Percentiles rank a stretch among this genome's conserved stretches.
phyloP scores from a whole-genome alignment of 23 red algal genomes.

The Chondrus crispus region DNA sequence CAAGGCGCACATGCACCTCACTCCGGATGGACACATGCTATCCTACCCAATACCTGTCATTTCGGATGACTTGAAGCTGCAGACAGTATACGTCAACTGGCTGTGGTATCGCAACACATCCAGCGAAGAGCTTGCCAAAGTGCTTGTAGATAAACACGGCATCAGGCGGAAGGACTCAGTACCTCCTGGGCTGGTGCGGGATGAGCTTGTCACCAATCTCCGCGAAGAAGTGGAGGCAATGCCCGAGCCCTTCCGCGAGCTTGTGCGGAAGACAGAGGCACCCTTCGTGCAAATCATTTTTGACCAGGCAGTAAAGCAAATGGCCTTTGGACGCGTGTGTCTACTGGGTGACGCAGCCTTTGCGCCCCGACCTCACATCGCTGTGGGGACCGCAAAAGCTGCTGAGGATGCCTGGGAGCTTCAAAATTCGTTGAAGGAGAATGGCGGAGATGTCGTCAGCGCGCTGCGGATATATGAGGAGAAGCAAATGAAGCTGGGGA shows the following conservation, averaged over 20 bases:
- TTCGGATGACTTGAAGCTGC: background rate
- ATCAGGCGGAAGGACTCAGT: background rate
- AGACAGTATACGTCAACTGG: constrained; percentile 25
- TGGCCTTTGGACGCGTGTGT: constrained; percentile 34
- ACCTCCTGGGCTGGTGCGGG: background rate
- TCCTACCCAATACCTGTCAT: constrained; percentile 32
- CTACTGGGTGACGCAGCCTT: constrained; percentile 42
- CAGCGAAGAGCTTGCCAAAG: background rate
- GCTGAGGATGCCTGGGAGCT: constrained; percentile 18
- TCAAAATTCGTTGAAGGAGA: background rate
- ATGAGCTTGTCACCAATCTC: background rate
- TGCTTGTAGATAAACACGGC: background rate
- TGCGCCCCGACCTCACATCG: constrained; percentile 30
- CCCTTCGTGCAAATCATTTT: constrained; percentile 29
- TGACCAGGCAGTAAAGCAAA: background rate
- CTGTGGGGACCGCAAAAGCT: constrained; percentile 37
- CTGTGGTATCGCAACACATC: constrained; percentile 41
- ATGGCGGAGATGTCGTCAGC: background rate
- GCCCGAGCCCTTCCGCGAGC: background rate
- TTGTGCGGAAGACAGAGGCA: background rate
- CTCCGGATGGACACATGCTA: constrained; percentile 15
- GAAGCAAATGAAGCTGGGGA: constrained; percentile 2
- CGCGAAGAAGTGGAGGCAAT: background rate
- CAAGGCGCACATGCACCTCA: background rate
- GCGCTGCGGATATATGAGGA: background rate